Conservation (phyloP, 148 eudicot species). For the Euryodendron excelsum region DNA sequence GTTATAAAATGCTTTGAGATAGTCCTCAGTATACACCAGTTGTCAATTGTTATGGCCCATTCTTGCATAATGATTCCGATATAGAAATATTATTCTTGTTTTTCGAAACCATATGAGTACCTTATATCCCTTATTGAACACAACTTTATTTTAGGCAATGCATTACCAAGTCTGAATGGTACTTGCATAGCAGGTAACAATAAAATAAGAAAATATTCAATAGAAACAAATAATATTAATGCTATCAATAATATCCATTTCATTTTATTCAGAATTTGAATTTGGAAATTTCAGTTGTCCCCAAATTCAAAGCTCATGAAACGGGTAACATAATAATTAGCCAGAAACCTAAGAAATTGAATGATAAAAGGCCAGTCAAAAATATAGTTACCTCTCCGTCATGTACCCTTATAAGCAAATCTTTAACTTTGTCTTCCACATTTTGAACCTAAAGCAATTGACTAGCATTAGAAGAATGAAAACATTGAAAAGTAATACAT, state of each 20-base stretch:
- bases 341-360: constrained; percentile 4
- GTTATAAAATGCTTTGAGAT: background rate
- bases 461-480: constrained; percentile 1
- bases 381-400: constrained; percentile 50
- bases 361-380: background rate
- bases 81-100: background rate
- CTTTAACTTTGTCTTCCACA: constrained; percentile 60
- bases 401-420: constrained; percentile 57
- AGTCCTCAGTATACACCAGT: background rate
- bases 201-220: background rate
- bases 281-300: constrained; percentile 1
- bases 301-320: background rate
- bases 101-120: background rate
- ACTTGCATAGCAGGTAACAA: background rate
- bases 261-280: background rate
- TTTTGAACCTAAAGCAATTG: constrained; percentile 48
- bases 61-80: background rate
- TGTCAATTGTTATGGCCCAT: background rate
- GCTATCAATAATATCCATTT: no score
- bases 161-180: background rate
- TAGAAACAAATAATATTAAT: background rate
- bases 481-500: background rate
- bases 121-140: background rate
- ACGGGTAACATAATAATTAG: background rate
- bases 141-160: background rate